Evolutionary conservation across 768 basidiomycete species (phyloP), one percentile per base, ranked within the genome.

Genomic region (Coprinopsis strossmayeri): DNA sequence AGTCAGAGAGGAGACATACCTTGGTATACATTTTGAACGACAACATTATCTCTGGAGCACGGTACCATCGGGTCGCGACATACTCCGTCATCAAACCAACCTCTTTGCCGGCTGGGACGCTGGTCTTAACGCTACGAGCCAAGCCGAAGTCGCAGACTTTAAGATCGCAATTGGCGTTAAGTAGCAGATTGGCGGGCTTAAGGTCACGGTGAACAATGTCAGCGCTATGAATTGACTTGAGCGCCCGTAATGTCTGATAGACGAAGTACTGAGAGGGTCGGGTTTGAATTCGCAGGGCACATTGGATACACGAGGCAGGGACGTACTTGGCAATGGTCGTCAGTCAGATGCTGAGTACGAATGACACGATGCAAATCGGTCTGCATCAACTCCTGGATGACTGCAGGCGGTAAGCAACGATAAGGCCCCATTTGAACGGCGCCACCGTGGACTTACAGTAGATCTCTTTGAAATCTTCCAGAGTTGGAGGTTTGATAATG

Each of bases 11-110:
- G 10, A 30, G 27, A 18, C 53, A 17, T 34, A 80, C 83, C 72
- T 84, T 84, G 49, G 82, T 84, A 61, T 86, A 85, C 81, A 86
- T 86, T 69, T 91, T 90, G 79, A 92, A 93, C 2, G 86, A 89
- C 45, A 93, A 72, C 91, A 95, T 95, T 61, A 94, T 91, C 65
- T 95, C 92, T 0, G 91, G 91, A 0, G 92, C 91, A 41, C 90
- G 81, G 63, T 93, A 95, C 91, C 90, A 94, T 46, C 91, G 70
- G 45, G 92, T 94, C 1, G 91, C 91, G 46, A 95, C 91, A 58
- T 90, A 91, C 68, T 87, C 85, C 20, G 83, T 84, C 84, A 85
- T 84, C 51, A 83, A 61, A 2, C 83, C 82, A 20, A 72, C 69
- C 57, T 85, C 84, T 62, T 82, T 82, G 17, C 77, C 77, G 25